These are phyloP conservation scores for Alternaria dauci DNA, from an alignment of 2,329 filamentous ascomycete genomes.

Conservation along the genomic window DNA sequence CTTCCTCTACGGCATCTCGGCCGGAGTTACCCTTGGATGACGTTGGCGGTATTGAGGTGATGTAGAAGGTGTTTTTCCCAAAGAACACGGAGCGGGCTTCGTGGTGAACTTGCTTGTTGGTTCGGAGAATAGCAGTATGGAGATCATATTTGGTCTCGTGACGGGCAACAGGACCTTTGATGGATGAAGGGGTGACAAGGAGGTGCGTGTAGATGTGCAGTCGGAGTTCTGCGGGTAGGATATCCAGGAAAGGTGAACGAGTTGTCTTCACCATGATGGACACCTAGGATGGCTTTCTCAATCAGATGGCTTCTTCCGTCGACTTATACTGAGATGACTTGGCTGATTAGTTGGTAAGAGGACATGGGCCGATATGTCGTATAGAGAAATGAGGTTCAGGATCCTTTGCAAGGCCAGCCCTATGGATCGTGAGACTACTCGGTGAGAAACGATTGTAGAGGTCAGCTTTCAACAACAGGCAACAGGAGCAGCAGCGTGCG, in stretches of 20 bases:
- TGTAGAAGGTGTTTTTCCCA: conserved; percentile 51
- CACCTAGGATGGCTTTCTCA: background rate
- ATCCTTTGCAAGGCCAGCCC: conserved; percentile 10
- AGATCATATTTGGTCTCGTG: conserved; percentile 39
- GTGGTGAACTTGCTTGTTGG: conserved; percentile 51
- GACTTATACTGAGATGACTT: background rate
- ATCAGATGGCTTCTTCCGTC: background rate
- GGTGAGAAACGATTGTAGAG: background rate
- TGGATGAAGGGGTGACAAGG: conserved; percentile 26
- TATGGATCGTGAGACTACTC: conserved; percentile 1
- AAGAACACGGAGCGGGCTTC: conserved; percentile 55
- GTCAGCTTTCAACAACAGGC: background rate
- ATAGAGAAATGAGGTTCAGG: background rate
- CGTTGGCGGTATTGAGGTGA: conserved; percentile 27
- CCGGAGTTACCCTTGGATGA: background rate
- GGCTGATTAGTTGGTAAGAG: conserved; percentile 1
- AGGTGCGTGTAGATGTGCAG: conserved; percentile 42
- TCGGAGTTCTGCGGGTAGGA: conserved; percentile 43
- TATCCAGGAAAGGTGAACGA: conserved; percentile 33
- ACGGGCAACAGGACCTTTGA: conserved; percentile 33
- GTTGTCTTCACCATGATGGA: conserved; percentile 14
- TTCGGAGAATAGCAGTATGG: conserved; percentile 49
- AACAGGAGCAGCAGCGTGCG: conserved; percentile 10
- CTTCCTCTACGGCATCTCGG: conserved; percentile 5
- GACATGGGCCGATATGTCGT: background rate